phyloP scores from a whole-genome alignment of 768 basidiomycete species.

The Russula griseocarnosa region DNA sequence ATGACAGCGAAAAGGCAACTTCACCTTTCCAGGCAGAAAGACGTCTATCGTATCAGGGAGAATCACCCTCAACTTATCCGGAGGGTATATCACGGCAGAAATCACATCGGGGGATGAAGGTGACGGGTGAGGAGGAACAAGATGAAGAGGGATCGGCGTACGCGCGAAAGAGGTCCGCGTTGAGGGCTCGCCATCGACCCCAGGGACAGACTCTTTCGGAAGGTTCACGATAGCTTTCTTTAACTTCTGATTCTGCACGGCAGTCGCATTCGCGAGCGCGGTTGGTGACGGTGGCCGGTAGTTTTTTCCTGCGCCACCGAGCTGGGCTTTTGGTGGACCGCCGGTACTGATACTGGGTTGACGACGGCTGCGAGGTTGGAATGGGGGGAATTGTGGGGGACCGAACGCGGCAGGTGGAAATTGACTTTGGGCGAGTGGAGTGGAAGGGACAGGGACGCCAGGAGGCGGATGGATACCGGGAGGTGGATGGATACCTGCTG shows the following conservation, averaged over 20 bases:
- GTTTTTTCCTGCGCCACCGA: conserved; percentile 78
- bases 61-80: conserved; percentile 54
- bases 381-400: conserved; percentile 36
- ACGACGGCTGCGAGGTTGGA: conserved; percentile 55
- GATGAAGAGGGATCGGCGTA: conserved; percentile 44
- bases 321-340: conserved; percentile 81
- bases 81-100: conserved; percentile 57
- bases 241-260: conserved; percentile 38
- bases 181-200: conserved; percentile 39
- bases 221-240: conserved; percentile 71
- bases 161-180: conserved; percentile 58
- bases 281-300: conserved; percentile 60
- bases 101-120: conserved; percentile 36
- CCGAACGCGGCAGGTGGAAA: conserved; percentile 50
- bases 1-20: conserved; percentile 25
- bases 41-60: conserved; percentile 73
- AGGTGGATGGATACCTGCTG: conserved; percentile 55
- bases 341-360: conserved; percentile 68
- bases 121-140: conserved; percentile 33
- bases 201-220: conserved; percentile 58
- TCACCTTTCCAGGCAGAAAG: conserved; percentile 76
- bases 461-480: conserved; percentile 50
- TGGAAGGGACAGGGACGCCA: conserved; percentile 54
- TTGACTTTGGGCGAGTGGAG: conserved; percentile 57
- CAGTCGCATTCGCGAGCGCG: conserved; percentile 29